Evolutionary conservation across 768 basidiomycete species (phyloP), one percentile per base, ranked within the genome.

Genomic region (Tremella fuciformis): DNA sequence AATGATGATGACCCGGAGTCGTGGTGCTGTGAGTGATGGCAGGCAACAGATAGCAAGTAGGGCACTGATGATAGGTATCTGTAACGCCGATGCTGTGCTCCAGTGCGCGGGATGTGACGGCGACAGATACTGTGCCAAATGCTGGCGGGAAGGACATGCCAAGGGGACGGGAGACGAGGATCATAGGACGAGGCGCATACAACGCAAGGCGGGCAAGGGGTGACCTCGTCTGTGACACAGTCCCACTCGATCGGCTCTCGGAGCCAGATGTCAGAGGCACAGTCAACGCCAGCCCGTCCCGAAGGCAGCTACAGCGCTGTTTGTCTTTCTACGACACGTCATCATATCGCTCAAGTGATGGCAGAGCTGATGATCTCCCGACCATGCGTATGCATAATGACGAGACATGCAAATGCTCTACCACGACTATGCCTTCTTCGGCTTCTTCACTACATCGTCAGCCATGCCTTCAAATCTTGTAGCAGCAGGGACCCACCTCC

Each of bases 401-500:
- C 15, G 22, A 19, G 15, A 50, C 21, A 50, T 19, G 26, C 26
- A 25, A 19, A 16, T 21, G 22, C 21, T 50, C 21, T 26, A 50
- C 26, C 21, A 7, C 8, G 26, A 8, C 38, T 53, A 55, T 50
- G 60, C 51, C 55, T 67, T 71, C 65, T 93, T 96, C 13, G 91
- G 88, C 79, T 91, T 92, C 81, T 94, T 94, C 52, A 81, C 91
- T 84, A 66, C 37, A 18, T 2, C 16, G 53, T 44, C 42, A 46
- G 34, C 13, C n/a, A n/a, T n/a, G n/a, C n/a, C n/a, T n/a, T n/a
- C n/a, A n/a, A n/a, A n/a, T n/a, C n/a, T n/a, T n/a, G n/a, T n/a
- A n/a, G n/a, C n/a, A n/a, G n/a, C n/a, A n/a, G n/a, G n/a, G 37
- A 74, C 78, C 72, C 58, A 91, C 92, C 88, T 77, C 87, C 96